phyloP scores from a whole-genome alignment of 2,329 filamentous ascomycete genomes.

The Fusarium oxysporum region DNA sequence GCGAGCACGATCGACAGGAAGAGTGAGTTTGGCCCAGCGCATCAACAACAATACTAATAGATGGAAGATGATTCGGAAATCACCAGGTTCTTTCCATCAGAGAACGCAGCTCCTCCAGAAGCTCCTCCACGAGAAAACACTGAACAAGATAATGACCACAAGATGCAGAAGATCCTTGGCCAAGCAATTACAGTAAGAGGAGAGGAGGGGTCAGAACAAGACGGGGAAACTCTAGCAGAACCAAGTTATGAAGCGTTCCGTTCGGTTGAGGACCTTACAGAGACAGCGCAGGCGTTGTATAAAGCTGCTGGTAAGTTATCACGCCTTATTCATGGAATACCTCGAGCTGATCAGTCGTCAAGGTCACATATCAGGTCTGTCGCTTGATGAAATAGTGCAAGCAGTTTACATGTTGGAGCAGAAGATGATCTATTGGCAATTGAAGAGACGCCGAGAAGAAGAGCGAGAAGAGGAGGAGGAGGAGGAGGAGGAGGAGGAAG shows the following conservation, averaged over 20 bases:
- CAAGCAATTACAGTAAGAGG: conserved; percentile 22
- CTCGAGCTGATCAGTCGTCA: conserved; percentile 29
- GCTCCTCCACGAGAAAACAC: conserved; percentile 34
- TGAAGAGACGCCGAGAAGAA: background rate
- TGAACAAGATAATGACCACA: conserved; percentile 44
- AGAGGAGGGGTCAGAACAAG: conserved; percentile 17
- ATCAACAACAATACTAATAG: conserved; percentile 15
- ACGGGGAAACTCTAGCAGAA: background rate
- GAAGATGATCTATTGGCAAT: conserved; percentile 51
- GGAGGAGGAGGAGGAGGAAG: background rate
- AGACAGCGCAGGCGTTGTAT: conserved; percentile 49
- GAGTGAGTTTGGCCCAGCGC: conserved; percentile 43
- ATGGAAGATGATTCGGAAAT: conserved; percentile 45
- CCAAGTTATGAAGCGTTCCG: conserved; percentile 49
- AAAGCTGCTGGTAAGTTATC: conserved; percentile 47
- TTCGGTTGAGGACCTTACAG: conserved; percentile 48
- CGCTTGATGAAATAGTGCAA: conserved; percentile 49
- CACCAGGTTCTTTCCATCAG: conserved; percentile 52
- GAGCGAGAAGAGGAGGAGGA: background rate
- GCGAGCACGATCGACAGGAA: conserved; percentile 48
- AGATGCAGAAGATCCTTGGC: conserved; percentile 37
- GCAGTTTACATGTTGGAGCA: conserved; percentile 56
- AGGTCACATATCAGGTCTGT: conserved; percentile 50
- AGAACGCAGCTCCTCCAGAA: conserved; percentile 36
- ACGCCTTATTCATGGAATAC: background rate